These are phyloP conservation scores for Diddensiella caesifluorescens DNA, from an alignment of 805 yeast genomes.

Conservation along the genomic window DNA sequence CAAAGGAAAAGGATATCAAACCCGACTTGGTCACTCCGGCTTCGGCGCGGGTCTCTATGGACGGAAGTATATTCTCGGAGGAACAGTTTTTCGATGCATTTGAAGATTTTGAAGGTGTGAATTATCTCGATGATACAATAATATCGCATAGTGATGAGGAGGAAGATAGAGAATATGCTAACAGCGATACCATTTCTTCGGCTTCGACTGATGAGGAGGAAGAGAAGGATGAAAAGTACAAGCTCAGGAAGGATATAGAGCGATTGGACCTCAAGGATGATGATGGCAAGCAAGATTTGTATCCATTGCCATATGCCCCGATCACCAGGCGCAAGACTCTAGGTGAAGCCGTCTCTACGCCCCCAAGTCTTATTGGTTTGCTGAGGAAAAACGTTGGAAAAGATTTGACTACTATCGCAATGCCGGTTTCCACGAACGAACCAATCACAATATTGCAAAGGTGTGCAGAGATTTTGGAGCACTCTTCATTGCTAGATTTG, in stretches of 20 bases:
- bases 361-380: constrained; percentile 77
- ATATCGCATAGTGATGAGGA: constrained; percentile 8
- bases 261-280: constrained; percentile 3
- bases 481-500: constrained; percentile 57
- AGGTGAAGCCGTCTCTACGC: constrained; percentile 50
- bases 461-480: constrained; percentile 76
- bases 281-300: constrained; percentile 34
- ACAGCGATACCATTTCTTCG: constrained; percentile 11
- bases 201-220: constrained; percentile 15
- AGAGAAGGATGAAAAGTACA: constrained; percentile 16
- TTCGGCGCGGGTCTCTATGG: constrained; percentile 15
- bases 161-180: constrained; percentile 19
- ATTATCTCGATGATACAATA: constrained; percentile 17
- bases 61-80: constrained; percentile 19
- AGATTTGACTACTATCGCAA: constrained; percentile 70
- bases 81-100: constrained; percentile 23
- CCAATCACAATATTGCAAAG: constrained; percentile 80
- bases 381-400: constrained; percentile 89
- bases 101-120: constrained; percentile 21
- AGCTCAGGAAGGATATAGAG: constrained; percentile 2
- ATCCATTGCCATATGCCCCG: constrained; percentile 55
- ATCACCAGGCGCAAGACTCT: constrained; percentile 56
- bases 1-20: no score
- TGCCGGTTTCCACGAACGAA: constrained; percentile 94
- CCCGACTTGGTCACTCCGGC: no score